Conservation (phyloP, 441 rosid species). For the Mallotus japonicus region DNA sequence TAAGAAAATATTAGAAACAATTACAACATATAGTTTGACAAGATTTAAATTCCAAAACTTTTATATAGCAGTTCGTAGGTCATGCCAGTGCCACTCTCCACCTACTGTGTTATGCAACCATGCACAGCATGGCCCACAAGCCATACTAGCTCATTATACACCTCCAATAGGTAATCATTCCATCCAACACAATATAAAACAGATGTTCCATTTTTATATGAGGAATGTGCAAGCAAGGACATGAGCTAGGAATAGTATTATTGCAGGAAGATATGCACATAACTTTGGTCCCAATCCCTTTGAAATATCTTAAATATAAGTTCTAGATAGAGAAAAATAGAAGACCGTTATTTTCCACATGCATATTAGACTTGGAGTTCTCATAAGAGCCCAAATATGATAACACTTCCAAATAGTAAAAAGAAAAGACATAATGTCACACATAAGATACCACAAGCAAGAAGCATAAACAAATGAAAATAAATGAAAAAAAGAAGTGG, state of each 20-base stretch:
- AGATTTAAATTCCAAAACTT: too few relatives aligned
- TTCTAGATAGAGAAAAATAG: neutral
- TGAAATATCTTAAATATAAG: neutral
- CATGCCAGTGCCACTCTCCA: too few relatives aligned
- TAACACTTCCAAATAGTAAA: neutral
- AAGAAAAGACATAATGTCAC: neutral
- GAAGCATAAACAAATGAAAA: neutral
- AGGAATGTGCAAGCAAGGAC: neutral
- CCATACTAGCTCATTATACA: too few relatives aligned
- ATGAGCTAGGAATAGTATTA: neutral
- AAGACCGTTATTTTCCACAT: neutral
- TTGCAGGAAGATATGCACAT: neutral
- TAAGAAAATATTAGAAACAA: too few relatives aligned
- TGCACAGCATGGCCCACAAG: too few relatives aligned
- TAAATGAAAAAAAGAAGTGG: neutral
- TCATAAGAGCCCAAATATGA: neutral
- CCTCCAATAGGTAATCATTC: too few relatives aligned
- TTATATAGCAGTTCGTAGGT: too few relatives aligned
- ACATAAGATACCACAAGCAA: constrained; percentile 8
- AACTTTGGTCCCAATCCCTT: neutral
- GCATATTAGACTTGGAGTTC: neutral
- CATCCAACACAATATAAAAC: neutral
- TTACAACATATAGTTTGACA: too few relatives aligned
- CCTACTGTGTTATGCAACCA: too few relatives aligned
- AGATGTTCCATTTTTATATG: neutral